These are phyloP conservation scores for Cyclanthera cordifolia DNA, from an alignment of 306 rosid genomes.

Conservation along the genomic window DNA sequence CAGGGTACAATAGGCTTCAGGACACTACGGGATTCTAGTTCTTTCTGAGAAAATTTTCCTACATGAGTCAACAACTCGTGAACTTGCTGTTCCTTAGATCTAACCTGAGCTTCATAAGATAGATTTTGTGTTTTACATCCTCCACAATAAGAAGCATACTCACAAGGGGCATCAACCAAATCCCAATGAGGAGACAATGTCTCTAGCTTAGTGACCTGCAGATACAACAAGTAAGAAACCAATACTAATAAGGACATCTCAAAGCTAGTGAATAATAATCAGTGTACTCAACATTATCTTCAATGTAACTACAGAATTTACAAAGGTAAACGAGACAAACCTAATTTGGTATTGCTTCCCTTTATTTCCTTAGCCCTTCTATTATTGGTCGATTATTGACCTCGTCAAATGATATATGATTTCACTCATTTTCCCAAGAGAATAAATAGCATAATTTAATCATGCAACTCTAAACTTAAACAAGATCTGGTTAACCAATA, in stretches of 20 bases:
- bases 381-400: not conserved
- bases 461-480: not conserved
- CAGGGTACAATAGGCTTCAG: conserved; percentile 74
- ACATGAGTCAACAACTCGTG: conserved; percentile 60
- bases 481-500: not conserved
- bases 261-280: not conserved
- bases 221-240: not conserved
- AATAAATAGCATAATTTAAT: not conserved
- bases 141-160: conserved; percentile 76
- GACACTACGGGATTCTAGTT: conserved; percentile 36
- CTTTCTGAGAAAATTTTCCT: conserved; percentile 44
- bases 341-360: not conserved
- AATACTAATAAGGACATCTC: not conserved
- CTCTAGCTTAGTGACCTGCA: conserved; percentile 63
- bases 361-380: not conserved
- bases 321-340: not conserved
- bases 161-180: conserved; percentile 79
- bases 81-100: conserved; percentile 81
- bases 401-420: not conserved
- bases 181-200: conserved; percentile 73
- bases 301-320: not conserved
- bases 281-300: not conserved
- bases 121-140: conserved; percentile 86
- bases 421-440: not conserved
- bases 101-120: conserved; percentile 66